A percentile compares a stretch with the other conserved stretches of the same genome.
Conservation (phyloP, 2,329 filamentous ascomycete genomes). For the Spiromastix sp. region DNA sequence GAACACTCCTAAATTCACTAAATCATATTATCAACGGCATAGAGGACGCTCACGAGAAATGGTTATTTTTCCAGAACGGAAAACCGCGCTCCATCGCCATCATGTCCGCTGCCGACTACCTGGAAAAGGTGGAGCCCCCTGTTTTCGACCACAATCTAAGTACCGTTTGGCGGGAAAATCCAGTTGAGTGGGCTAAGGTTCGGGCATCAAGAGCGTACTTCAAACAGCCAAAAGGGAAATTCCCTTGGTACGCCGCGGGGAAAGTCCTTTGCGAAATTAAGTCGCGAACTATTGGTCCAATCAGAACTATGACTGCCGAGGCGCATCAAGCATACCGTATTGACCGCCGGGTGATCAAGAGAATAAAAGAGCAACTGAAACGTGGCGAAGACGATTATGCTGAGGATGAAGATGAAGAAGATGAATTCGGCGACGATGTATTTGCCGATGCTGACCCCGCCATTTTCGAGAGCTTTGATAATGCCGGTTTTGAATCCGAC, state of each 20-base stretch:
- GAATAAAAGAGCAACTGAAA: too few species aligned
- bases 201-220: constrained; percentile 32
- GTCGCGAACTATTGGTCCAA: constrained; percentile 9
- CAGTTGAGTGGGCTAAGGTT: constrained; percentile 22
- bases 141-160: constrained; percentile 22
- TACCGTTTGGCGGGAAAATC: constrained; percentile 24
- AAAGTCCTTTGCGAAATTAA: constrained; percentile 22
- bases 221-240: constrained; percentile 5
- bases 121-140: constrained; percentile 22
- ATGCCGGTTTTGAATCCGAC: background rate
- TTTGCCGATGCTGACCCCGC: constrained; percentile 7
- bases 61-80: background rate
- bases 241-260: constrained; percentile 18
- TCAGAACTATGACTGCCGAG: constrained; percentile 4
- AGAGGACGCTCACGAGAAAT: constrained; percentile 2
- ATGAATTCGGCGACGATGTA: constrained; percentile 4
- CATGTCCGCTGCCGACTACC: constrained; percentile 19
- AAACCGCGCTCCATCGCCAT: constrained; percentile 10
- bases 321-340: constrained; percentile 7
- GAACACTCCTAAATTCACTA: too few species aligned
- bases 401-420: constrained; percentile 2
- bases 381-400: constrained; percentile 5
- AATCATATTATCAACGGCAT: too few species aligned
- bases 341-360: too few species aligned
- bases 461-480: background rate